Conservation (phyloP, 352 stramenopile species). For the Pythium myriotylum region DNA sequence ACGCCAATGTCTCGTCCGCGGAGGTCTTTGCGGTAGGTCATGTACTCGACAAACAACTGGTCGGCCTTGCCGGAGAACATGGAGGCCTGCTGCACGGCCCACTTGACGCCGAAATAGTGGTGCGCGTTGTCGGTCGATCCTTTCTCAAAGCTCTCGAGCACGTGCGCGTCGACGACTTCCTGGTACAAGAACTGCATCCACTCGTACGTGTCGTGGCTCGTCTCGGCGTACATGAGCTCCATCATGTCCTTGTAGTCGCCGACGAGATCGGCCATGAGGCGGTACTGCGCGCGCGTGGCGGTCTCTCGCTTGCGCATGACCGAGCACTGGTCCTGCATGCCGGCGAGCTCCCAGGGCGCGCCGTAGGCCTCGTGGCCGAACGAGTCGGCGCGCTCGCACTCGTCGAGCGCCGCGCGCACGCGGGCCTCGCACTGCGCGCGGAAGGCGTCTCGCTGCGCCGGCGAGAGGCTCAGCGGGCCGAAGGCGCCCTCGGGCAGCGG, state of each 20-base stretch:
- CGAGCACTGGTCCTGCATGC: slow-evolving; percentile 12
- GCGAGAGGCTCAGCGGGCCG: background rate
- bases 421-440: slow-evolving; percentile 5
- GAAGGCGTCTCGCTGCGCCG: slow-evolving; percentile 1
- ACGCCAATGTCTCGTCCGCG: slow-evolving; percentile 63
- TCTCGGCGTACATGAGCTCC: slow-evolving; percentile 71
- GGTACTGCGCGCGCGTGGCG: slow-evolving; percentile 25
- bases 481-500: slow-evolving; percentile 5
- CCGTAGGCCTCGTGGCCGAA: slow-evolving; percentile 7
- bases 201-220: slow-evolving; percentile 55
- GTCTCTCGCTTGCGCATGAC: slow-evolving; percentile 4
- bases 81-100: slow-evolving; percentile 63
- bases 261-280: slow-evolving; percentile 63
- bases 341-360: slow-evolving; percentile 17
- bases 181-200: slow-evolving; percentile 74
- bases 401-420: slow-evolving; percentile 4
- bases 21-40: slow-evolving; percentile 65
- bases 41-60: slow-evolving; percentile 78
- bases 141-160: slow-evolving; percentile 79
- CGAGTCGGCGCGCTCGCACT: slow-evolving; percentile 22
- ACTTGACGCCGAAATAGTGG: slow-evolving; percentile 83
- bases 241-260: slow-evolving; percentile 67
- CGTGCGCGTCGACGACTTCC: slow-evolving; percentile 60
- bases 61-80: slow-evolving; percentile 67
- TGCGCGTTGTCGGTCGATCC: slow-evolving; percentile 33